Evolutionary conservation across 805 yeast genomes (phyloP), one percentile per base, ranked within the genome.

Genomic region (Wickerhamiella galacta): DNA sequence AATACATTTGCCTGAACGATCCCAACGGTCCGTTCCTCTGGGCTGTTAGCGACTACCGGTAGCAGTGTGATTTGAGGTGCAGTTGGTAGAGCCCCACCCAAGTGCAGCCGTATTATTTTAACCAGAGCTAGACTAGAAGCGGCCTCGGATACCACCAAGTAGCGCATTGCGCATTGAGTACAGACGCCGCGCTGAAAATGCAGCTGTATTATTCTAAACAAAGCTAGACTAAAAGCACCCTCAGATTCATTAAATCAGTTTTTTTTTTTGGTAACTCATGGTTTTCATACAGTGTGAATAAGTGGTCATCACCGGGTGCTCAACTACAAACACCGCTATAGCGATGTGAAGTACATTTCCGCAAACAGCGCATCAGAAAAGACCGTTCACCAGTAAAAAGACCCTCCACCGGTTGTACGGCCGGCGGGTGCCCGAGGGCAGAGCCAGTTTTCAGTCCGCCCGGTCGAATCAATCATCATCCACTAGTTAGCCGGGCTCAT

Each of bases 241-340:
- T 52, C 56, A 41, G 56, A 47, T 41, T 52, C 56, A 52, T 52
- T 52, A 52, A 52, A 52, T 52, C 56, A 52, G 56, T 51, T 44
- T 44, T 47, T 36, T 42, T 41, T 39, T 44, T 31, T 28, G 16
- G 42, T 43, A 42, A 47, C 44, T 51, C 51, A 35, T 33, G 44
- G 36, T 31, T 33, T 30, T 52, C 55, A 43, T 44, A 50, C 57
- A 53, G 57, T 53, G 57, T 53, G 57, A 52, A 52, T 53, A 53
- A 40, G 29, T 28, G 33, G 31, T 50, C 57, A 46, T 51, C 56
- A 52, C 38, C 32, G 54, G 31, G 17, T 30, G 10, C 16, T 19
- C 8, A 18, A 6, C 16, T 16, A 10, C 10, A 28, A 6, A 18
- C 23, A 20, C 11, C 23, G 8, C 10, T 11, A 7, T 14, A 11